Evolutionary conservation across 1,139 yeast genomes (phyloP), one percentile per base, ranked within the genome.

Genomic region (Kazachstania sp.): DNA sequence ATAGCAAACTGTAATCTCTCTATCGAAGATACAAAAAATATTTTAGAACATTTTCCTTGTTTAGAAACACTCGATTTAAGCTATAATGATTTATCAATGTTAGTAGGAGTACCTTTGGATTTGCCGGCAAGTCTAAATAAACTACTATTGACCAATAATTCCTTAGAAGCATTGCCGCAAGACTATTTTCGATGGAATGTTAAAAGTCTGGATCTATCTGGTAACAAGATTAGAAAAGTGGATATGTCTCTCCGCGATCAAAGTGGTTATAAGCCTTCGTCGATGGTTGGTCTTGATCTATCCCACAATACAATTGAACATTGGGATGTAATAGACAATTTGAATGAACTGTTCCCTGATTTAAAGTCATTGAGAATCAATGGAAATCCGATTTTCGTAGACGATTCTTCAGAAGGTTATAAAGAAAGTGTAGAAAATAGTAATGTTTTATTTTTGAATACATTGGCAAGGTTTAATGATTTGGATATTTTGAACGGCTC

Each of bases 401-500:
- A 2, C 6, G n/a, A 39, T 39, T 13, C 3, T 6, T n/a, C n/a
- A n/a, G 32, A 20, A n/a, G 4, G 4, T 6, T 8, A 36, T 19
- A 19, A 13, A 3, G 20, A 18, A 5, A 18, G 4, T 15, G 15
- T 9, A 20, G 35, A 39, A 3, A 56, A 69, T 4, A 49, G 47
- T 32, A 34, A 40, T 9, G 7, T 35, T 34, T 12, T n/a, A 49
- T 47, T 53, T 36, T 54, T 55, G 30, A 69, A 70, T 41, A 55
- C 78, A 5, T 70, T 85, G 18, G 81, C 81, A 0, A 65, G 90
- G 34, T 65, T 79, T 11, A 60, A 61, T 1, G 49, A 54, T 0
- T 45, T 81, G 0, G 39, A 46, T 2, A 67, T 67, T 23, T 62
- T 87, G 16, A 80, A 87, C 56, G 95, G 95, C 1, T 71, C 78